phyloP scores from a whole-genome alignment of 2,329 filamentous ascomycete species.

The Lachnellula hyalina region DNA sequence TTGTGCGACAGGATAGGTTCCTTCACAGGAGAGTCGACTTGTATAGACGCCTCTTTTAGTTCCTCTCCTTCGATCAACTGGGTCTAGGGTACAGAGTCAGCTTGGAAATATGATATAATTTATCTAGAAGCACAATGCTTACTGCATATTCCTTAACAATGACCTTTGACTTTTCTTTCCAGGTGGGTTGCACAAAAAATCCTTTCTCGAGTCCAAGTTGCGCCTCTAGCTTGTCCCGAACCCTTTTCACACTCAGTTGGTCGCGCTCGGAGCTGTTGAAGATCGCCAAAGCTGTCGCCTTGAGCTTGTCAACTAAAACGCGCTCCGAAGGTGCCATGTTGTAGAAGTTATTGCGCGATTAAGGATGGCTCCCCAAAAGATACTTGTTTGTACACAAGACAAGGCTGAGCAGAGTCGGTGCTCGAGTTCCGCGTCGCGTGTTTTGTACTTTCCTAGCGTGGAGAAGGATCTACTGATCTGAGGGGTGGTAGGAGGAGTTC shows the following conservation, averaged over 20 bases:
- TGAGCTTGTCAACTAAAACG: conserved; percentile 1
- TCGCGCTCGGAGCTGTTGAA: conserved; percentile 25
- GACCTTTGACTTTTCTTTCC: conserved; percentile 53
- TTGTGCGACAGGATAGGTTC: conserved; percentile 1
- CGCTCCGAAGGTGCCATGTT: conserved; percentile 8
- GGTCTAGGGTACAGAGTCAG: background rate
- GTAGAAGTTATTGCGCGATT: background rate
- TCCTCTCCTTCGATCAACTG: background rate
- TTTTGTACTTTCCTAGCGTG: background rate
- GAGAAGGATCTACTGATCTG: background rate
- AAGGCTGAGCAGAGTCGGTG: background rate
- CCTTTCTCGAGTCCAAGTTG: conserved; percentile 43
- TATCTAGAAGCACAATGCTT: conserved; percentile 23
- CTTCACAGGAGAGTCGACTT: conserved; percentile 8
- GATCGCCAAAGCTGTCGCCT: background rate
- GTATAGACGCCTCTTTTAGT: conserved; percentile 1
- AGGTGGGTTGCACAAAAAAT: conserved; percentile 44
- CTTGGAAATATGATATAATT: background rate
- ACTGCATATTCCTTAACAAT: conserved; percentile 50
- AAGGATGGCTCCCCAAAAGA: background rate
- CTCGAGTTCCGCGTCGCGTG: background rate
- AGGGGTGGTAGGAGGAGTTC: background rate
- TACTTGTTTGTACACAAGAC: background rate
- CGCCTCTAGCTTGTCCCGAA: conserved; percentile 47
- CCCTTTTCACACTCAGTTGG: conserved; percentile 49